Percentiles rank a stretch among this genome's conserved stretches.
Evolutionary conservation across 495 filamentous ascomycete genomes (phyloP).

Genomic region (Penicillium paxilli): DNA sequence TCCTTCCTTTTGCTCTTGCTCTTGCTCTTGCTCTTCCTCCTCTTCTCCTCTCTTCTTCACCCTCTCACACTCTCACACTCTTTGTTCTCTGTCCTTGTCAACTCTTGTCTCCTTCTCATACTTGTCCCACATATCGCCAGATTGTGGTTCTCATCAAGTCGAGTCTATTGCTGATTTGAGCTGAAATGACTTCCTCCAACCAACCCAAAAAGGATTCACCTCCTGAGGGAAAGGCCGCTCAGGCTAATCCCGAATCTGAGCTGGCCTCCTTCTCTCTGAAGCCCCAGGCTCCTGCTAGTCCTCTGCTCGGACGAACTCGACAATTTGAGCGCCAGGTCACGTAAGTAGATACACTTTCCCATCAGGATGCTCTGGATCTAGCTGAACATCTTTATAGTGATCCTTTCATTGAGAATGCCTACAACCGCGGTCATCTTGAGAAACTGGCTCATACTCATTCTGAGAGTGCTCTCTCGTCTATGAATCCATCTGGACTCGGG

Average conservation of each 20-base stretch:
- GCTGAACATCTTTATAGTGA: background rate
- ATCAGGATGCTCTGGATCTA: background rate
- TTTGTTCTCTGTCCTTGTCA: too few relatives aligned
- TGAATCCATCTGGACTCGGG: background rate
- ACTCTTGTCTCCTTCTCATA: too few relatives aligned
- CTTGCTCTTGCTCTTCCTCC: too few relatives aligned
- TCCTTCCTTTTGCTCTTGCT: too few relatives aligned
- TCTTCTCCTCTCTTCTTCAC: too few relatives aligned
- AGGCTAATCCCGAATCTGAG: background rate
- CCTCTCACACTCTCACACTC: too few relatives aligned
- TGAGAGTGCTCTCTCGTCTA: background rate
- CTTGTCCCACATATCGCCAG: too few relatives aligned
- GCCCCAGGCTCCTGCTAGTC: background rate
- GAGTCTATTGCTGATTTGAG: too few relatives aligned
- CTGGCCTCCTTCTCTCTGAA: background rate
- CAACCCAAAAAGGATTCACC: too few relatives aligned
- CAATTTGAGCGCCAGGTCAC: background rate
- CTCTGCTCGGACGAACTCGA: background rate
- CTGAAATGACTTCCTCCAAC: too few relatives aligned
- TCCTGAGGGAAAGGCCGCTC: background rate
- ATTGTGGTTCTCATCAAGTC: too few relatives aligned
- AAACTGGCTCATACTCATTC: background rate
- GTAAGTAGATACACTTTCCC: background rate
- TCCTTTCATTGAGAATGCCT: background rate
- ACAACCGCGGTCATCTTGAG: too few relatives aligned